These are phyloP conservation scores for Kwoniella bestiolae DNA, from an alignment of 768 basidiomycete genomes.

Conservation along the genomic window DNA sequence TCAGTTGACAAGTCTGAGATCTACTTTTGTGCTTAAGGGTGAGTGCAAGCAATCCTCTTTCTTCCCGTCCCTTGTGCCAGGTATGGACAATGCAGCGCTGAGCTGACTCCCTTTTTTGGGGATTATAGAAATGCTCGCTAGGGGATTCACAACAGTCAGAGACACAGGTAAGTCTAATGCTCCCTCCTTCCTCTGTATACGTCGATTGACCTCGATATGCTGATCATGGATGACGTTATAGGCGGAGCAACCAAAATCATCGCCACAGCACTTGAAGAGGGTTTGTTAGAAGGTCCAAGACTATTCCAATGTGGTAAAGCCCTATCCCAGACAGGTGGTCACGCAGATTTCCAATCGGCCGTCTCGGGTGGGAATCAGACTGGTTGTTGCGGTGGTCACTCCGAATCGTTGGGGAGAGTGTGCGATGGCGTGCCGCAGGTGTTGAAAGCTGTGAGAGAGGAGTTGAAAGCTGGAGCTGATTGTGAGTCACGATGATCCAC, in stretches of 20 bases:
- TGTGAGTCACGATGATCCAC: slow-evolving; percentile 23
- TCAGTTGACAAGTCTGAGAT: slow-evolving; percentile 12
- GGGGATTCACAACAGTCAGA: slow-evolving; percentile 61
- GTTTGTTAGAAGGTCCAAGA: slow-evolving; percentile 58
- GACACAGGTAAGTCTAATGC: slow-evolving; percentile 53
- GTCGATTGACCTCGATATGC: too few species aligned
- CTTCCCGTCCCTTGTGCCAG: background rate
- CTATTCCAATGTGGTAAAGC: slow-evolving; percentile 60
- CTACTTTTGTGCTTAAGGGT: slow-evolving; percentile 11
- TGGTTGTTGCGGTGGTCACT: slow-evolving; percentile 29
- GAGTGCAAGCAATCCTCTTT: background rate
- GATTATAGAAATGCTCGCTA: slow-evolving; percentile 52
- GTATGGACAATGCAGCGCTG: too few species aligned
- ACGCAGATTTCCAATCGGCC: slow-evolving; percentile 58
- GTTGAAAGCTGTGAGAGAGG: slow-evolving; percentile 58
- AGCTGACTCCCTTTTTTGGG: too few species aligned
- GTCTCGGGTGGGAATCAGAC: slow-evolving; percentile 55
- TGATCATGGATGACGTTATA: background rate
- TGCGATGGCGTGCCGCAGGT: slow-evolving; percentile 60
- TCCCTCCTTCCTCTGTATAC: too few species aligned
- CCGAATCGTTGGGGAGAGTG: slow-evolving; percentile 53
- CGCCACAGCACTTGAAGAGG: slow-evolving; percentile 59
- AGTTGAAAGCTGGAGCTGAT: slow-evolving; percentile 60
- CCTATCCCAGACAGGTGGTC: slow-evolving; percentile 61
- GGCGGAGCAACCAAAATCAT: slow-evolving; percentile 58